Percentiles rank a stretch among this genome's conserved stretches.
These are phyloP conservation scores for Uronychia setigera DNA, from an alignment of 73 alveolate genomes.

Conservation along the genomic window DNA sequence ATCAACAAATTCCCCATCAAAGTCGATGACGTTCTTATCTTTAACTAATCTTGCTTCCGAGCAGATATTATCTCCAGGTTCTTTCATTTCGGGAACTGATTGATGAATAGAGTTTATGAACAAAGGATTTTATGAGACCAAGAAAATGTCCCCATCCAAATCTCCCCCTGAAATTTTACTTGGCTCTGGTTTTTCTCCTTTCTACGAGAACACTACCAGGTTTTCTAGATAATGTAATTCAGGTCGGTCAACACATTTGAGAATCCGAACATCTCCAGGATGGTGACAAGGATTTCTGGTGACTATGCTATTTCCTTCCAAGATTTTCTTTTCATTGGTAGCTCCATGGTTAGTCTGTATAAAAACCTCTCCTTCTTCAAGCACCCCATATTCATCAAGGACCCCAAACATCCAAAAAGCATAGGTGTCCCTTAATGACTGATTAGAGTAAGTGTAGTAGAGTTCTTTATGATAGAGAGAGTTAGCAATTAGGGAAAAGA, in stretches of 20 bases:
- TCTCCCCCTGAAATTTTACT: constrained; percentile 92
- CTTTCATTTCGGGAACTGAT: constrained; percentile 55
- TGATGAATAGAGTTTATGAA: no score
- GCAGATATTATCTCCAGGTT: constrained; percentile 43
- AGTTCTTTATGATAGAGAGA: not conserved
- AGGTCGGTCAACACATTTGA: constrained; percentile 82
- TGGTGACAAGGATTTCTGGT: constrained; percentile 96
- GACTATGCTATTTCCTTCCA: constrained; percentile 93
- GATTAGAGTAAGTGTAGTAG: not conserved
- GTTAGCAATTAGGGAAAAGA: not conserved
- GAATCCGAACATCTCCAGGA: constrained; percentile 96
- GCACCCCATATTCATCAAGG: constrained; percentile 84
- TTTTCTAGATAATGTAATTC: constrained; percentile 66
- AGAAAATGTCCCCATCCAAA: constrained; percentile 83
- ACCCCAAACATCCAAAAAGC: constrained; percentile 89
- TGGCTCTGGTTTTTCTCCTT: constrained; percentile 88
- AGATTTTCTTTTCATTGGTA: constrained; percentile 35
- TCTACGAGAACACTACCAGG: constrained; percentile 87
- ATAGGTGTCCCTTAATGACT: constrained; percentile 37
- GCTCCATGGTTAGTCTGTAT: constrained; percentile 68
- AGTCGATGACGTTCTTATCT: not conserved
- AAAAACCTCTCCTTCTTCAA: constrained; percentile 90
- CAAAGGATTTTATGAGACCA: constrained; percentile 40
- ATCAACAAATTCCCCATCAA: not conserved
- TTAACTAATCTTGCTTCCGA: constrained; percentile 50